Evolutionary conservation across 2,329 filamentous ascomycete genomes (phyloP), one percentile per base, ranked within the genome.

Genomic region (Trichoderma sp.): DNA sequence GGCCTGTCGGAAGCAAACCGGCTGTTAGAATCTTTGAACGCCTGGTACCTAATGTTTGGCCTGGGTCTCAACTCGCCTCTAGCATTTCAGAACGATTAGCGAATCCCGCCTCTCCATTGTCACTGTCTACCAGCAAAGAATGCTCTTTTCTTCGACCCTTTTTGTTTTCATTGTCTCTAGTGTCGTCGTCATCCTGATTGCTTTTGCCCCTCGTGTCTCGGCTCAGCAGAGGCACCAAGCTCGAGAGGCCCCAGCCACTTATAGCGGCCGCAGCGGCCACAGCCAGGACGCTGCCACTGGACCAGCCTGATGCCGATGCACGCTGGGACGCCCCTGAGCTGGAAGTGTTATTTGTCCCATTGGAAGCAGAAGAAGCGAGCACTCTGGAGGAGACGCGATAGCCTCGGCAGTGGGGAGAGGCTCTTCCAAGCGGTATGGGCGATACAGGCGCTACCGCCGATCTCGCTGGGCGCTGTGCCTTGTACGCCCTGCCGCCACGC

Each of bases 61-160:
- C 56, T 13, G 11, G 1, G 39, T 24, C 5, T 58, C 37, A 52
- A 61, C 64, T 68, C 76, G 81, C 81, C 73, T 77, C 71, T 66
- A 82, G 76, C 82, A 83, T 83, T 72, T 83, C 81, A n/a, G 73
- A 70, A 71, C 80, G 71, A 61, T 74, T 81, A 21, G 82, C 83
- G 71, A 83, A 84, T 14, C 76, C 51, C 77, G 71, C 28, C 72
- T 74, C 66, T 71, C 72, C 60, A 54, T 71, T 63, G 68, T 70
- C 68, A 70, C 37, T 37, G 16, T 43, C n/a, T 34, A 32, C 61
- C 21, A 72, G 63, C 67, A 68, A 52, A n/a, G 70, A 52, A 26
- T 10, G 30, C 49, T 51, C 59, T 2, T 52, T 39, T 16, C 14
- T 26, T 16, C 52, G 26, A 1, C 51, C 11, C 2, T 59, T 43